These are phyloP conservation scores for Thinopyrum obtusiflorum DNA, from an alignment of 202 grass and related monocot genomes.

Conservation along the genomic window DNA sequence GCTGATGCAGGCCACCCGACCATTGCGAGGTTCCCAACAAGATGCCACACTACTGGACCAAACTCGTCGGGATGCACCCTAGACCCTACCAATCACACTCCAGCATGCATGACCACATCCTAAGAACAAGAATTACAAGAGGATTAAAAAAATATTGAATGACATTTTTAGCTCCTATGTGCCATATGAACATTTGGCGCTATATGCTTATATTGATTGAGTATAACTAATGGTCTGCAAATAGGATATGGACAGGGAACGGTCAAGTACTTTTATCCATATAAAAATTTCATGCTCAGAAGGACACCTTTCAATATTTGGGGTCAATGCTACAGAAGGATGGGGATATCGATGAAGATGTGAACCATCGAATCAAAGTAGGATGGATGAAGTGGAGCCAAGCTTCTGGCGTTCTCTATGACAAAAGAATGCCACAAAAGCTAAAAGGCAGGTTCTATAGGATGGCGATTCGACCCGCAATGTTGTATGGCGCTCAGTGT, in stretches of 20 bases:
- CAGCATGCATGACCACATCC: not conserved
- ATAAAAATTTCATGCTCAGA: not conserved
- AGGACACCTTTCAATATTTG: no score
- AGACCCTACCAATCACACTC: not conserved
- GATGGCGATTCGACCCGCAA: no score
- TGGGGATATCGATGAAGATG: no score
- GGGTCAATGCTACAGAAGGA: no score
- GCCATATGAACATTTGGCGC: not conserved
- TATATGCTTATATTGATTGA: slow-evolving; percentile 5
- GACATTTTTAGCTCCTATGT: not conserved
- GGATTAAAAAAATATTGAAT: not conserved
- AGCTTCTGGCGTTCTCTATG: no score
- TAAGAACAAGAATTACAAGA: not conserved
- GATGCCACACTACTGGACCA: not conserved
- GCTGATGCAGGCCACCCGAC: not conserved
- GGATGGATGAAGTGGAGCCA: no score
- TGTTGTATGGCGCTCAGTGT: no score
- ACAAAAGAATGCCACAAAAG: no score
- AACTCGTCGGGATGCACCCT: not conserved
- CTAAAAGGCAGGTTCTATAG: no score
- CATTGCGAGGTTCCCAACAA: not conserved
- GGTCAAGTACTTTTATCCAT: not conserved
- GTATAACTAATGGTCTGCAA: slow-evolving; percentile 10
- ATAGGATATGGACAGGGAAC: not conserved
- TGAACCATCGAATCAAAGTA: no score